phyloP scores from a whole-genome alignment of 2,329 filamentous ascomycete genomes.

The Exophiala bonariae region DNA sequence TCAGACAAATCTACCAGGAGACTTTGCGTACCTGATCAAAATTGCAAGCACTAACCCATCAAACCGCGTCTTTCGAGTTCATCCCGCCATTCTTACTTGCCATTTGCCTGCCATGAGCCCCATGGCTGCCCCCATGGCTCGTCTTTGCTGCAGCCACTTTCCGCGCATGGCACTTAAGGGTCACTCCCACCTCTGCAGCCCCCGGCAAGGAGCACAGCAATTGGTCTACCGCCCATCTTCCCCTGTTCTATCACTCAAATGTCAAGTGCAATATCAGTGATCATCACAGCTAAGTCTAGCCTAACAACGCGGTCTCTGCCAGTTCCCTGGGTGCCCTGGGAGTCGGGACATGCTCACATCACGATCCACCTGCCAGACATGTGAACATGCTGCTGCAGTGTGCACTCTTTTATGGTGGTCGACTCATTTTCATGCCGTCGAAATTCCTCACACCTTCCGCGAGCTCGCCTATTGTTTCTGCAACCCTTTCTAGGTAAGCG shows the following conservation, averaged over 20 bases:
- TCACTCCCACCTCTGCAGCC: too few relatives aligned
- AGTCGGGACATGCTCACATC: too few relatives aligned
- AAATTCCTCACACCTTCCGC: constrained; percentile 5
- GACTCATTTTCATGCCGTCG: constrained; percentile 1
- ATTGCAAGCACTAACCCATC: too few relatives aligned
- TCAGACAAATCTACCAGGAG: too few relatives aligned
- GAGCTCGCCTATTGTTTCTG: constrained; percentile 1
- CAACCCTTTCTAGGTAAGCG: constrained; percentile 7
- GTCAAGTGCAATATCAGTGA: constrained; percentile 19
- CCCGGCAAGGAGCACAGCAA: constrained; percentile 2
- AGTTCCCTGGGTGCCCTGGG: too few relatives aligned
- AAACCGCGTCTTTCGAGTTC: too few relatives aligned
- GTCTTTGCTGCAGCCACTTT: constrained; percentile 17
- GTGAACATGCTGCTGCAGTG: too few relatives aligned
- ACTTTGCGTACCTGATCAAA: too few relatives aligned
- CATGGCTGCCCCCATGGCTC: too few relatives aligned
- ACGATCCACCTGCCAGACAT: too few relatives aligned
- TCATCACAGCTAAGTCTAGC: constrained; percentile 17
- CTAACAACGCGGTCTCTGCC: background rate
- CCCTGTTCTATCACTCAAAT: constrained; percentile 15
- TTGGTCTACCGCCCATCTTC: constrained; percentile 8
- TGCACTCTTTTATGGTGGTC: constrained; percentile 1
- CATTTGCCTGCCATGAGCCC: too few relatives aligned
- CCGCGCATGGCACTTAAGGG: background rate
- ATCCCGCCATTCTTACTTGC: too few relatives aligned